Conservation (phyloP, 495 filamentous ascomycete genomes). For the Lineolata rhizophorae region DNA sequence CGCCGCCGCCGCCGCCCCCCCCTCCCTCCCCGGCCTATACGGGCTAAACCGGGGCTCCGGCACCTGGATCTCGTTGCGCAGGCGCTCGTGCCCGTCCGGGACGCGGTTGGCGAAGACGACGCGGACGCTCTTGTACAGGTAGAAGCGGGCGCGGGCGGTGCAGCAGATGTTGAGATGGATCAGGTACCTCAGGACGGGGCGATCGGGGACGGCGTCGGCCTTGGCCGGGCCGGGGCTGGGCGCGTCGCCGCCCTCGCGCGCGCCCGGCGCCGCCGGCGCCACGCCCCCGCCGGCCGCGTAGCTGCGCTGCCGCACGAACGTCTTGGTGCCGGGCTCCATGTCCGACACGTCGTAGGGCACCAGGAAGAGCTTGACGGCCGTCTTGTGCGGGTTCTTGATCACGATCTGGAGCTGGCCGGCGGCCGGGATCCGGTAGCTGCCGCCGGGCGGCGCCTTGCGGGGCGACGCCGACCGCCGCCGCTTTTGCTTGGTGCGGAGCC, state of each 20-base stretch:
- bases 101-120: constrained; percentile 97
- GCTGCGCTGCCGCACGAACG: constrained; percentile 84
- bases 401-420: constrained; percentile 92
- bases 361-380: constrained; percentile 83
- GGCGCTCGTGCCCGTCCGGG: constrained; percentile 84
- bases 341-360: constrained; percentile 89
- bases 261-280: constrained; percentile 24
- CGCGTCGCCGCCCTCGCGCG: constrained; percentile 22
- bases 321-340: constrained; percentile 90
- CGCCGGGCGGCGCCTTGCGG: constrained; percentile 37
- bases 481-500: too few species aligned
- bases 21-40: constrained; percentile 48
- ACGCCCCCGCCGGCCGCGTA: constrained; percentile 67
- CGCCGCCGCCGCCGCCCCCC: constrained; percentile 12
- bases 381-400: constrained; percentile 93
- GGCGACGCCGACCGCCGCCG: constrained; percentile 32
- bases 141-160: constrained; percentile 57
- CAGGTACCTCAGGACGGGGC: constrained; percentile 71
- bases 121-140: constrained; percentile 73
- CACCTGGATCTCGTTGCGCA: constrained; percentile 75
- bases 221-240: constrained; percentile 22
- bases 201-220: constrained; percentile 32
- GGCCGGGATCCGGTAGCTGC: constrained; percentile 85
- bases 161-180: constrained; percentile 89
- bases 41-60: constrained; percentile 72